A percentile compares a stretch with the other conserved stretches of the same genome.
phyloP scores from a whole-genome alignment of 2,329 filamentous ascomycete species.

The Trichoderma cornu-damae region DNA sequence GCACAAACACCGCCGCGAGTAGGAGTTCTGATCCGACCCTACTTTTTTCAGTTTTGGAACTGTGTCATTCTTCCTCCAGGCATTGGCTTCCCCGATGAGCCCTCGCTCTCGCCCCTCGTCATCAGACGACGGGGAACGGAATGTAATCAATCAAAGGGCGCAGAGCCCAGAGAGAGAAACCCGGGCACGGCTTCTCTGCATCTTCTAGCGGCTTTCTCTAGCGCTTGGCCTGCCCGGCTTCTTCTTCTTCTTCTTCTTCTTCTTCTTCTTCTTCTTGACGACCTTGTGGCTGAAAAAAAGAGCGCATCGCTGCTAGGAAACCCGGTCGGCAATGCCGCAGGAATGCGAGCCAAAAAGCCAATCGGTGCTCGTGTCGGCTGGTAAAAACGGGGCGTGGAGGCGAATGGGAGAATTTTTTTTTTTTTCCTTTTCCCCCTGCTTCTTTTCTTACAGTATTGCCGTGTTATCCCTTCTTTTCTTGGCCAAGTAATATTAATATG shows the following conservation, averaged over 20 bases:
- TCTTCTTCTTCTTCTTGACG: too few relatives aligned
- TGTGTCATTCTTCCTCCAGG: background rate
- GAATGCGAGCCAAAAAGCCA: conserved; percentile 2
- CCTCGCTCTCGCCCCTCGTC: background rate
- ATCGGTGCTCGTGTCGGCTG: background rate
- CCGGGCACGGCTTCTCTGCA: conserved; percentile 1
- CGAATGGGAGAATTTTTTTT: conserved; percentile 11
- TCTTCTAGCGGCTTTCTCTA: conserved; percentile 17
- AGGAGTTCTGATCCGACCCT: background rate
- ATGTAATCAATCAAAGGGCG: conserved; percentile 11
- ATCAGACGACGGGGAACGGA: background rate
- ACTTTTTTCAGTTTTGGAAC: background rate
- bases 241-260: too few relatives aligned
- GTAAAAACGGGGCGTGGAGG: conserved; percentile 13
- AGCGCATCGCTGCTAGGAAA: background rate
- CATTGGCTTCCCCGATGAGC: background rate
- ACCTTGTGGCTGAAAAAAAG: conserved; percentile 7
- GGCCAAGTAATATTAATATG: too few relatives aligned
- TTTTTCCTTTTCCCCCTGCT: too few relatives aligned
- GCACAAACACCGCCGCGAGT: conserved; percentile 1
- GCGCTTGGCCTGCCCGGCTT: conserved; percentile 3
- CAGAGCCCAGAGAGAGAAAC: background rate
- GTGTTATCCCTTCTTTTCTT: background rate
- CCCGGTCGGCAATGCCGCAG: conserved; percentile 13
- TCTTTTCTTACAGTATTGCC: too few relatives aligned